Conservation (phyloP, 768 basidiomycete genomes). For the Pleurotus tuber-regium region DNA sequence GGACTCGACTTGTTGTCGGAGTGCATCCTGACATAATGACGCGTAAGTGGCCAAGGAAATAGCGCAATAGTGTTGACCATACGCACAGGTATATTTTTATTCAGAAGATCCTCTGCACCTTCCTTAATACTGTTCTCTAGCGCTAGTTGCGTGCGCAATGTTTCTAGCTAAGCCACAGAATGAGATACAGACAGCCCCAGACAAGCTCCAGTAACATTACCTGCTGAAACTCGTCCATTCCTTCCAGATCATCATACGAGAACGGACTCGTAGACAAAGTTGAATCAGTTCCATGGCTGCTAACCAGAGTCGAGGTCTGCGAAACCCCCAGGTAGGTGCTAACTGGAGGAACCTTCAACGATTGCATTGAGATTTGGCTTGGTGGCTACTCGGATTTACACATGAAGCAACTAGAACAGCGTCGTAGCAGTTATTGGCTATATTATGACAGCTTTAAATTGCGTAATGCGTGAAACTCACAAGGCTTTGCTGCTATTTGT, state of each 20-base stretch:
- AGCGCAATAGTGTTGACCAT: conserved; percentile 2
- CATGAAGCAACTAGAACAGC: too few relatives aligned
- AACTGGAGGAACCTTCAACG: neutral
- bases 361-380: too few relatives aligned
- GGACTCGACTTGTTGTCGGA: conserved; percentile 69
- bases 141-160: conserved; percentile 63
- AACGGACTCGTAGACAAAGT: conserved; percentile 22
- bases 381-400: too few relatives aligned
- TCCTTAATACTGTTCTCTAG: conserved; percentile 84
- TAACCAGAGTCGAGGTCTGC: conserved; percentile 15
- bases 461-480: too few relatives aligned
- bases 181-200: neutral
- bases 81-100: conserved; percentile 57
- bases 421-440: too few relatives aligned
- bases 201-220: conserved; percentile 20
- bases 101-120: conserved; percentile 87
- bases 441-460: too few relatives aligned
- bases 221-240: conserved; percentile 45
- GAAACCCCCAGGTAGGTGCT: conserved; percentile 1
- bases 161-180: conserved; percentile 49
- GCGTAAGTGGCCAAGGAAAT: neutral
- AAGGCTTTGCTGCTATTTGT: too few relatives aligned
- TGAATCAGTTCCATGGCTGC: conserved; percentile 11
- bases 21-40: conserved; percentile 47
- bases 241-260: conserved; percentile 42